Base-by-base conservation (phyloP, 2,329 filamentous ascomycete genomes). In the Diplodia seriata region DNA sequence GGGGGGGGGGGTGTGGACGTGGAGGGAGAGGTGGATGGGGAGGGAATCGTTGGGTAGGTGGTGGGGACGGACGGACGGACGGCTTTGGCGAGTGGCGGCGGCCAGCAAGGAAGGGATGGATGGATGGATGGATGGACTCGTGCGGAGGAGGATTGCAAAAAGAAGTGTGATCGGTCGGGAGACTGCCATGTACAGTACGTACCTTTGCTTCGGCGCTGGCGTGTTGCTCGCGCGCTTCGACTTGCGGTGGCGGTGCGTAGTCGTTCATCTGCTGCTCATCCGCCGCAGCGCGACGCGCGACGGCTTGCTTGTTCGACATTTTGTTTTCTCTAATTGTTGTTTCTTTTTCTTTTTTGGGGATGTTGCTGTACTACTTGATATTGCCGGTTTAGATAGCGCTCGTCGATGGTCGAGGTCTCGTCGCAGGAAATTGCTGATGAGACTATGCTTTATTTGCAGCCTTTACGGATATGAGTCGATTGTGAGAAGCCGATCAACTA, bases 141-240 rank as follows among this genome's bases (percentile, higher is more conserved):
- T 20, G 26, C 29, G 38, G 18, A 50, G 56, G 51, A 53, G 23
- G 23, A 26, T 26, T 2, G 23, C 23, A 26, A 26, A 3, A 26
- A 26, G 23, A 26, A 2, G 23, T 26, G 23, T 26, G 23, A 26
- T 26, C 23, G 23, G 23, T 26, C 23, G 23, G 23, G n/a, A 14
- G 50, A 64, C 31, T 31, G 31, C 8, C 8, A 8, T 29, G n/a
- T 14, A 53, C 72, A 2, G n/a, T 14, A 53, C 72, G 2, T 73
- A 76, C 75, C 40, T 73, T 74, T 9, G 77, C 77, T 47, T 72
- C 76, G 0, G 76, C 77, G 38, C 72, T 74, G 0, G 75, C 73
- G 40, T 74, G 69, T 40, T 76, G 73, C 68, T 78, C 76, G 9
- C 75, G 71, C 8, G 73, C 73, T 40, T 77, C 73, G 31, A 57